Evolutionary conservation across 768 basidiomycete species (phyloP).

Genomic region (Auriscalpium microsporum): DNA sequence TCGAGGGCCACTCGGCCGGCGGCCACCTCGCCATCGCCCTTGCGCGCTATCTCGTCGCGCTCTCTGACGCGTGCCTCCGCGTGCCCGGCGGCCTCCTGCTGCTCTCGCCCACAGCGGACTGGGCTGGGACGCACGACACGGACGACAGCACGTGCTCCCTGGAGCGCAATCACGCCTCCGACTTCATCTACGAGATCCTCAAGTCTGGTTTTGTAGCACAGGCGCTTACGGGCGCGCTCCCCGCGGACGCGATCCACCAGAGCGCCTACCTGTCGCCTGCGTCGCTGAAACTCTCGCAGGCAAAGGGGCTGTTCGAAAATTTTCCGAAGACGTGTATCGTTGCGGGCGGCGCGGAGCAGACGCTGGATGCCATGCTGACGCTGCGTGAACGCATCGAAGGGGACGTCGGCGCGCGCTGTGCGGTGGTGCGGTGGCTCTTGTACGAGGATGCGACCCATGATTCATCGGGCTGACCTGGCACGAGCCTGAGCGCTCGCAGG

Average conservation of each 20-base stretch:
- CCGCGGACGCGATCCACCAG: not conserved
- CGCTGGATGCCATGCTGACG: constrained; percentile 28
- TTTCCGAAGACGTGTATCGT: constrained; percentile 28
- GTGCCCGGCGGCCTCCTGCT: constrained; percentile 2
- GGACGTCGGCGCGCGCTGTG: constrained; percentile 25
- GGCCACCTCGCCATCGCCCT: constrained; percentile 63
- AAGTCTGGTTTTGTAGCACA: not conserved
- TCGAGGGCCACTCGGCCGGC: constrained; percentile 76
- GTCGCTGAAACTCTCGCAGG: constrained; percentile 3
- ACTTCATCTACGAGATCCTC: constrained; percentile 2
- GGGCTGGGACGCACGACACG: not conserved
- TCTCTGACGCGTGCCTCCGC: not conserved
- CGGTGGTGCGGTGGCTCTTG: constrained; percentile 23
- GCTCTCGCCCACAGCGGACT: constrained; percentile 7
- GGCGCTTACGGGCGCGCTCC: constrained; percentile 10
- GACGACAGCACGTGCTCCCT: not conserved
- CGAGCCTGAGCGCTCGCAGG: constrained; percentile 21
- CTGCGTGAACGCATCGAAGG: constrained; percentile 19
- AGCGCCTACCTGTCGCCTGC: constrained; percentile 14
- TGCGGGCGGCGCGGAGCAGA: constrained; percentile 24
- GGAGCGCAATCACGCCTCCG: constrained; percentile 2
- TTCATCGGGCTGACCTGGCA: constrained; percentile 13
- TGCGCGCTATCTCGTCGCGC: constrained; percentile 45
- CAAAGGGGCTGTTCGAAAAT: constrained; percentile 17
- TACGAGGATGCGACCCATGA: constrained; percentile 23